These are phyloP conservation scores for Quambalaria eucalypti DNA, from an alignment of 1,284 basidiomycete genomes.

Conservation along the genomic window DNA sequence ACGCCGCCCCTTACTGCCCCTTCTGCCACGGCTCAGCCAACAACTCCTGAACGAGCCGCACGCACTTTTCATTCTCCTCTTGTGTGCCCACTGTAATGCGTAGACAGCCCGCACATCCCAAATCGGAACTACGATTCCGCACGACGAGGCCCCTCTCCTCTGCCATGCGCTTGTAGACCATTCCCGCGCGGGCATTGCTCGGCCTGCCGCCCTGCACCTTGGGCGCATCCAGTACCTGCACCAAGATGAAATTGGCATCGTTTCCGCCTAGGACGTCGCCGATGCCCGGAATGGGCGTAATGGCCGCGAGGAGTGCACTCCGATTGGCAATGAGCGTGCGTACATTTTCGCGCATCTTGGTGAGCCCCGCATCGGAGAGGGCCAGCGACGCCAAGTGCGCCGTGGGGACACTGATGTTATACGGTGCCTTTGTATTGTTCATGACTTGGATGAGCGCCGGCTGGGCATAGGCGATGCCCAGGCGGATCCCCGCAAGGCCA, in stretches of 20 bases:
- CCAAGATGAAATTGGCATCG: conserved; percentile 84
- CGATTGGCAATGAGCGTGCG: conserved; percentile 59
- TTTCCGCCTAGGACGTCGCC: conserved; percentile 69
- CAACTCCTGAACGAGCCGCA: too few relatives aligned
- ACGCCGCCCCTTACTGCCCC: too few relatives aligned
- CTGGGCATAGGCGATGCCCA: conserved; percentile 82
- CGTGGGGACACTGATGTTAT: conserved; percentile 88
- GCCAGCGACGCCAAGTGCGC: conserved; percentile 74
- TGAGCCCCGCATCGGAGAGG: conserved; percentile 60
- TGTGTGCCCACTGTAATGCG: conserved; percentile 81
- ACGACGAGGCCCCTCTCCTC: conserved; percentile 79
- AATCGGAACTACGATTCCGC: conserved; percentile 74
- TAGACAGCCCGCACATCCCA: conserved; percentile 78
- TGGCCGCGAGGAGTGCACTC: conserved; percentile 52
- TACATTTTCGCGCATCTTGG: conserved; percentile 61
- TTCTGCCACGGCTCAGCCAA: too few relatives aligned
- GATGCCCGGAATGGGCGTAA: conserved; percentile 53
- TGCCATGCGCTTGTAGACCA: conserved; percentile 73
- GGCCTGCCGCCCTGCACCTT: conserved; percentile 51
- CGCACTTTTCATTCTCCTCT: conserved; percentile 55
- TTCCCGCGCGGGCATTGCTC: conserved; percentile 63
- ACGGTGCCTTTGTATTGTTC: conserved; percentile 93
- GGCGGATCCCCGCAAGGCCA: conserved; percentile 82
- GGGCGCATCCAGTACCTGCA: conserved; percentile 60
- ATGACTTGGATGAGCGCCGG: conserved; percentile 83